These are phyloP conservation scores for Comarum palustre DNA, from an alignment of 306 rosid genomes.

Conservation along the genomic window DNA sequence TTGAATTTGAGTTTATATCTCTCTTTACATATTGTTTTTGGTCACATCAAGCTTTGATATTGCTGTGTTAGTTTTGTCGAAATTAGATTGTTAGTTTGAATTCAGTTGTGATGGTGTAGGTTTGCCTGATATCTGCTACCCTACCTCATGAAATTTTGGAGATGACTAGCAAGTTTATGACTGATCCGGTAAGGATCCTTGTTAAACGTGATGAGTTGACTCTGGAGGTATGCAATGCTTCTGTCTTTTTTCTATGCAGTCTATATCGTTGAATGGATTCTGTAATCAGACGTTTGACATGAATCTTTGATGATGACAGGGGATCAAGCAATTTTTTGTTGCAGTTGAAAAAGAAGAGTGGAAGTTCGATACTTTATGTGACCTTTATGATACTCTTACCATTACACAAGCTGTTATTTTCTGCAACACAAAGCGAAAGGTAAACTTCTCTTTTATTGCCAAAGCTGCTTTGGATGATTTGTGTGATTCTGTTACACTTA, in stretches of 20 bases:
- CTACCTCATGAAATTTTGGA: conserved; percentile 99
- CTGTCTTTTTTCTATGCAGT: conserved; percentile 9
- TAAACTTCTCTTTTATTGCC: conserved; percentile 14
- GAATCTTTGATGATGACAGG: conserved; percentile 41
- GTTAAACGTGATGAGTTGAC: conserved; percentile 99
- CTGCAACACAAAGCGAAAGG: conserved; percentile 97
- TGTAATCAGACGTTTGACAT: conserved; percentile 20
- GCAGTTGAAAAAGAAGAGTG: conserved; percentile 97
- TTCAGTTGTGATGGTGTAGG: conserved; percentile 45
- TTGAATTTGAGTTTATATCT: conserved; percentile 16
- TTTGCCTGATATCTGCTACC: conserved; percentile 91
- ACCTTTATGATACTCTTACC: conserved; percentile 95
- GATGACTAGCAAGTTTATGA: conserved; percentile 93
- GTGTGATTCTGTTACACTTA: too few relatives aligned
- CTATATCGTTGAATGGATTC: background rate
- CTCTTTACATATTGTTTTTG: background rate
- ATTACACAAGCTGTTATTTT: conserved; percentile 98
- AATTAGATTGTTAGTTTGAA: conserved; percentile 1
- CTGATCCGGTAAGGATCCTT: conserved; percentile 97
- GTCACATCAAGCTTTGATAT: background rate
- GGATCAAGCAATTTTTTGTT: conserved; percentile 96
- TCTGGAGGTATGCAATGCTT: conserved; percentile 61
- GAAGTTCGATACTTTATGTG: conserved; percentile 96
- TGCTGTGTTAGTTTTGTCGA: background rate
- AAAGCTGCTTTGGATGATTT: too few relatives aligned